These are phyloP conservation scores for Neospermospora avenae DNA, from an alignment of 2,329 filamentous ascomycete species.

Conservation along the genomic window DNA sequence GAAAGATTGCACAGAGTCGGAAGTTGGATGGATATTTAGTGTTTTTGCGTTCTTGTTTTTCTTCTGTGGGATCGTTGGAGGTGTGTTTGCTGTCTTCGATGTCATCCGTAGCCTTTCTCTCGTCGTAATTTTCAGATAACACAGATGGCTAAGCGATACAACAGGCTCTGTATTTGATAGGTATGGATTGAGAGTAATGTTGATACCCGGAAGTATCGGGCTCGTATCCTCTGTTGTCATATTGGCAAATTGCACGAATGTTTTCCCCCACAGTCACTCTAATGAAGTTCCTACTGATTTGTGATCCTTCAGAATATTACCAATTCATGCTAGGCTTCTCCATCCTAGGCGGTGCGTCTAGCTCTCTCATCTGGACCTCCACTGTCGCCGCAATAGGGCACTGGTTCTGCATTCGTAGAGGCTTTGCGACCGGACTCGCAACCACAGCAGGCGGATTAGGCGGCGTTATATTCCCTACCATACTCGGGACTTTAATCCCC, in stretches of 20 bases:
- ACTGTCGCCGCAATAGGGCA: conserved; percentile 62
- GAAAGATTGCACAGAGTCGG: conserved; percentile 51
- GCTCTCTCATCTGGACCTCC: conserved; percentile 63
- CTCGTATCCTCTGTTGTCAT: conserved; percentile 42
- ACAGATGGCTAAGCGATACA: no score
- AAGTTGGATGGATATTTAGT: conserved; percentile 57
- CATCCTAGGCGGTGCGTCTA: conserved; percentile 59
- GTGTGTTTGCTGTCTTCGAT: no score
- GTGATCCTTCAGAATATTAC: no score
- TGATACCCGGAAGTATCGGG: conserved; percentile 32
- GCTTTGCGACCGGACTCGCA: conserved; percentile 64
- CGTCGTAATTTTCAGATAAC: no score
- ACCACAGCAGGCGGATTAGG: conserved; percentile 58
- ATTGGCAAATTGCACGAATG: conserved; percentile 52
- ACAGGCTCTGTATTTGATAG: conserved; percentile 69
- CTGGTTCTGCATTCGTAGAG: conserved; percentile 59
- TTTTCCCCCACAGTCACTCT: neutral
- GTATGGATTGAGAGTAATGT: conserved; percentile 51
- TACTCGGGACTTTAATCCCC: conserved; percentile 38
- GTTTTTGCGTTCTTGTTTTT: conserved; percentile 66
- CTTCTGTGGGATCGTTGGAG: no score
- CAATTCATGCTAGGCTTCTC: conserved; percentile 67
- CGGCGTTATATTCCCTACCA: conserved; percentile 52
- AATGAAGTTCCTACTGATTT: no score
- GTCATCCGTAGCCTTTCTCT: no score